These are phyloP conservation scores for Balamuthia mandrillaris DNA, from an alignment of 208 protist species.

Conservation along the genomic window DNA sequence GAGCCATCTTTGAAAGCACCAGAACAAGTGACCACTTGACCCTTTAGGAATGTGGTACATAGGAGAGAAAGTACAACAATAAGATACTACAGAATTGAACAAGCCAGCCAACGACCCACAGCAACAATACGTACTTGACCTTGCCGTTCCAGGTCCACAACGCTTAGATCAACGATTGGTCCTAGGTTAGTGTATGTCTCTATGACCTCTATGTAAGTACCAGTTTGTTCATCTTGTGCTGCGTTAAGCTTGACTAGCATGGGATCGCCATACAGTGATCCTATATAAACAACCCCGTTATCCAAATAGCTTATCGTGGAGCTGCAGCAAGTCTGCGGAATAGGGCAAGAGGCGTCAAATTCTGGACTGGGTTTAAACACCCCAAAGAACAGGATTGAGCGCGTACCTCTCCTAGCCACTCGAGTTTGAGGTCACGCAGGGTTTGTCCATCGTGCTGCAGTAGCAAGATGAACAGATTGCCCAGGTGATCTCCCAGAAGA, in stretches of 20 bases:
- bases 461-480: slow-evolving; percentile 51
- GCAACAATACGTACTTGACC: slow-evolving; percentile 55
- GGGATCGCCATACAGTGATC: slow-evolving; percentile 67
- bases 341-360: neutral
- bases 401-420: slow-evolving; percentile 19
- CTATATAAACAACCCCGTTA: slow-evolving; percentile 72
- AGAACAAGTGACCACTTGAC: slow-evolving; percentile 76
- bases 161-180: slow-evolving; percentile 71
- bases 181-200: slow-evolving; percentile 72
- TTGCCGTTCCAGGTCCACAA: slow-evolving; percentile 75
- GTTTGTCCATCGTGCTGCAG: slow-evolving; percentile 28
- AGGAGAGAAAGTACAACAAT: neutral
- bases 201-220: slow-evolving; percentile 51
- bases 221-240: slow-evolving; percentile 50
- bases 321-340: slow-evolving; percentile 6
- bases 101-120: too few species aligned
- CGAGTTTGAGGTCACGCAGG: neutral
- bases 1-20: slow-evolving; percentile 73
- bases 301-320: slow-evolving; percentile 70
- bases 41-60: neutral
- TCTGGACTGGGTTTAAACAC: too few species aligned
- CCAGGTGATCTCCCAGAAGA: slow-evolving; percentile 65
- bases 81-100: too few species aligned
- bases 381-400: neutral
- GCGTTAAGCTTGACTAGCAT: slow-evolving; percentile 60